Conservation (phyloP, 2,329 filamentous ascomycete species). For the Pseudocercospora vitis region DNA sequence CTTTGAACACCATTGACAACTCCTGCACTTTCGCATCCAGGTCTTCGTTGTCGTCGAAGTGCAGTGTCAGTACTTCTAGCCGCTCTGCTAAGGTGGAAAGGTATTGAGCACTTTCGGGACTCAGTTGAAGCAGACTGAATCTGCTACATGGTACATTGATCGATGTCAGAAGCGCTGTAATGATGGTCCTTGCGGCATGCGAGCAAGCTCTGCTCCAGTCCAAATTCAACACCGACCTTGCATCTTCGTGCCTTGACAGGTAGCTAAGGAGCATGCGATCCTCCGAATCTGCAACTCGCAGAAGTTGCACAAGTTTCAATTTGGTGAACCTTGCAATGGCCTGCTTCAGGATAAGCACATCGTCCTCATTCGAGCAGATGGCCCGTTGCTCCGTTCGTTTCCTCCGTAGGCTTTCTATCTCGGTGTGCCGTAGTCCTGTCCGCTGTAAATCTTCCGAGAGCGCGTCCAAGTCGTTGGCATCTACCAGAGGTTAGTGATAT, state of each 20-base stretch:
- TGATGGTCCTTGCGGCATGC: conserved; percentile 60
- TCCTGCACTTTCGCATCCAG: conserved; percentile 59
- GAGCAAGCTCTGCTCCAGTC: conserved; percentile 64
- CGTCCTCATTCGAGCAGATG: conserved; percentile 53
- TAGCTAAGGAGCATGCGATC: conserved; percentile 57
- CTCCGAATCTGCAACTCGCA: conserved; percentile 61
- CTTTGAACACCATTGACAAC: conserved; percentile 58
- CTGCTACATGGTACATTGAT: conserved; percentile 56
- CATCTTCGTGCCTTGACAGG: conserved; percentile 46
- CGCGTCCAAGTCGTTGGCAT: conserved; percentile 22
- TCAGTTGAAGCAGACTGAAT: conserved; percentile 64
- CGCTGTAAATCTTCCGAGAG: conserved; percentile 23
- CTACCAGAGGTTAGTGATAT: background rate
- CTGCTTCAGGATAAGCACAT: conserved; percentile 54
- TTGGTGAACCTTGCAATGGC: conserved; percentile 60
- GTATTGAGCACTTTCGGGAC: conserved; percentile 57
- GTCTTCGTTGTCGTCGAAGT: conserved; percentile 60
- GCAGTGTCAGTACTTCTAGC: conserved; percentile 63
- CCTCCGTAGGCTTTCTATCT: conserved; percentile 40
- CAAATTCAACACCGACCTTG: conserved; percentile 50
- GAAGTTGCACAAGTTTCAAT: conserved; percentile 64
- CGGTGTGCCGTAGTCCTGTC: conserved; percentile 18
- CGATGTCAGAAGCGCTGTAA: conserved; percentile 57
- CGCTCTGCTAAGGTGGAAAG: conserved; percentile 55
- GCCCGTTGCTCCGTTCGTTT: conserved; percentile 53